Base-by-base conservation (phyloP, 176 grass and related monocot species). In the Puccinellia tenuiflora region DNA sequence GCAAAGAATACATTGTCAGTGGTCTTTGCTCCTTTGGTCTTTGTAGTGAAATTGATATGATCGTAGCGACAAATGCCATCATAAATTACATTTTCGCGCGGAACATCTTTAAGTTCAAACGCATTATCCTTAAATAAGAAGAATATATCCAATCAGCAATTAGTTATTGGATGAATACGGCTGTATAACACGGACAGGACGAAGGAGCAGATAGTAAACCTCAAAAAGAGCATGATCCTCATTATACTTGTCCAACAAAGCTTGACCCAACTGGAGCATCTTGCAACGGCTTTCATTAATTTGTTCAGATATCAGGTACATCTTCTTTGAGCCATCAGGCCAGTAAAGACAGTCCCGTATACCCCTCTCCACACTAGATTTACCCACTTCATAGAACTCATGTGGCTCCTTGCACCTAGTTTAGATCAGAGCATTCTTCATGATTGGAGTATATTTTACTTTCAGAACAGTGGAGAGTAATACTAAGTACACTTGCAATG, bases 1-100 rank as follows among this genome's bases (percentile, higher is more conserved):
- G 64, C 1, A 39, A 68, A 68, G 64, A 68, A 68, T 1, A 68
- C 20, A 38, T 68, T 68, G 34, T 39, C 34, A 21, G 64, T 2
- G 3, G 34, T 68, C 8, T n/a, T 39, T 39, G 4, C 34, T 68
- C 34, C 64, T 39, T 39, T 68, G 34, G 20, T 39, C 34, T 37
- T 68, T 68, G 64, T n/a, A 68, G 33, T 68, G 64, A 68, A 68
- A 68, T 68, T 68, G 35, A n/a, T 3, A 68, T 68, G 64, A 37
- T 68, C 5, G 34, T 68, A 68, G 20, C 0, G 9, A 37, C 20
- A 38, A 18, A n/a, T 21, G 1, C 33, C 64, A 1, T 68, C 64
- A 68, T 39, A 68, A n/a, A 68, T n/a, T 13, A 68, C 64, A 39
- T 68, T 0, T 0, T 21, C 2, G 34, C 34, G 2, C 64, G 39